Base-by-base conservation (phyloP, 495 filamentous ascomycete genomes). In the Lasiosphaeris hirsuta region DNA sequence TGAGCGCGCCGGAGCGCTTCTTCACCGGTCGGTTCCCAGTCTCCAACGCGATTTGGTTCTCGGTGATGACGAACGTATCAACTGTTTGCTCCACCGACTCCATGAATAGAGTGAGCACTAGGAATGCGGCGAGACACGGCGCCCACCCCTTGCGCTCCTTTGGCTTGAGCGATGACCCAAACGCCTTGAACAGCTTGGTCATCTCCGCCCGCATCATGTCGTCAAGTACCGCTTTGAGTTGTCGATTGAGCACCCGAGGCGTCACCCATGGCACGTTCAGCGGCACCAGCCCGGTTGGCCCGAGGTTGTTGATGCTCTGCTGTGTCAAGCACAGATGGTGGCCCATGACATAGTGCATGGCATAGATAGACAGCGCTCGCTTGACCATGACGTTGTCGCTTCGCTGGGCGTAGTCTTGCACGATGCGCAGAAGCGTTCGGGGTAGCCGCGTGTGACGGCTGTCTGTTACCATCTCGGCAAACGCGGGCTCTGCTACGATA, bases 51-150 rank as follows among this genome's bases (percentile, higher is more conserved):
- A 75, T 72, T 66, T 77, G 70, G 59, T 75, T 78, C 61, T 81
- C 74, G 50, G 71, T 72, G 35, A 78, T 67, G 40, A 78, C 72
- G 51, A 78, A 79, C 10, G 66, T 71, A 61, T 81, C 78, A 35
- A 78, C 75, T 2, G 78, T 75, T 15, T 69, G 69, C 66, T 82
- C 76, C 41, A 80, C 69, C 19, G 63, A 63, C 62, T 81, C 79
- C 71, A 82, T 80, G 61, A 79, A 81, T 39, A 81, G 69, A 41
- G 76, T 78, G 19, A 82, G 69, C 3, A 79, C 69, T 18, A 80
- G 60, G 47, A 82, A 80, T 1, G 77, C 72, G 13, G 74, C 78
- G 15, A 81, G 73, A 41, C 78, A 80, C 6, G 77, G 72, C 40
- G 75, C 78, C 78, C 78, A 82, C 54, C 78, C 75, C 42, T 66